phyloP scores from a whole-genome alignment of 1,284 basidiomycete genomes.

The Moesziomyces sp. region DNA sequence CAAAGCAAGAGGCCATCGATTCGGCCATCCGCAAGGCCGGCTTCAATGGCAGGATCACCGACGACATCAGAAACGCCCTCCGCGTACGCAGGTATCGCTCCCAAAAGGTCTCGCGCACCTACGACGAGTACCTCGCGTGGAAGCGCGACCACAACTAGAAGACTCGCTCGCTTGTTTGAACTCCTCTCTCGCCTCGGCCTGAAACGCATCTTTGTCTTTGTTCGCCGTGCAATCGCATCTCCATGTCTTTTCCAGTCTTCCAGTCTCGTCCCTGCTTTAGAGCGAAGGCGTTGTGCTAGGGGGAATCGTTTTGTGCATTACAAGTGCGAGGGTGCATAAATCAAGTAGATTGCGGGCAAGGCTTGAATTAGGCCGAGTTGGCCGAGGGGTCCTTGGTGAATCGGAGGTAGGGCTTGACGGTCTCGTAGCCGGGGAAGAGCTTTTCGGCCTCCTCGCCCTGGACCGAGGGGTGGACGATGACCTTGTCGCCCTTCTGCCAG shows the following conservation, averaged over 20 bases:
- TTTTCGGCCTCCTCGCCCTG: conserved; percentile 86
- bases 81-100: conserved; percentile 87
- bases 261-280: neutral
- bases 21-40: conserved; percentile 93
- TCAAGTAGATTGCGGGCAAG: too few relatives aligned
- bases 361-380: conserved; percentile 8
- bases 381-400: conserved; percentile 68
- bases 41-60: conserved; percentile 80
- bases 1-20: conserved; percentile 85
- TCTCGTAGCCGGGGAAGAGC: conserved; percentile 77
- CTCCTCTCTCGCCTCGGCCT: too few relatives aligned
- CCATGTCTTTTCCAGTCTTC: neutral
- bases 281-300: too few relatives aligned
- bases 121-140: conserved; percentile 74
- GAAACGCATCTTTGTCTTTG: neutral
- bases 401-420: conserved; percentile 72
- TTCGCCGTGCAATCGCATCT: neutral
- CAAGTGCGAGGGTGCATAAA: too few relatives aligned
- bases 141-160: conserved; percentile 13
- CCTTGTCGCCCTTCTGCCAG: conserved; percentile 92
- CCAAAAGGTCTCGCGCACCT: conserved; percentile 77
- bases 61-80: conserved; percentile 81
- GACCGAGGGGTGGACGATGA: conserved; percentile 93
- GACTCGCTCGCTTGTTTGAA: too few relatives aligned
- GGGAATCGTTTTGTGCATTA: too few relatives aligned